A percentile compares a stretch with the other conserved stretches of the same genome.
These are phyloP conservation scores for Pouteria campechiana DNA, from an alignment of 179 eudicot species.

Conservation along the genomic window DNA sequence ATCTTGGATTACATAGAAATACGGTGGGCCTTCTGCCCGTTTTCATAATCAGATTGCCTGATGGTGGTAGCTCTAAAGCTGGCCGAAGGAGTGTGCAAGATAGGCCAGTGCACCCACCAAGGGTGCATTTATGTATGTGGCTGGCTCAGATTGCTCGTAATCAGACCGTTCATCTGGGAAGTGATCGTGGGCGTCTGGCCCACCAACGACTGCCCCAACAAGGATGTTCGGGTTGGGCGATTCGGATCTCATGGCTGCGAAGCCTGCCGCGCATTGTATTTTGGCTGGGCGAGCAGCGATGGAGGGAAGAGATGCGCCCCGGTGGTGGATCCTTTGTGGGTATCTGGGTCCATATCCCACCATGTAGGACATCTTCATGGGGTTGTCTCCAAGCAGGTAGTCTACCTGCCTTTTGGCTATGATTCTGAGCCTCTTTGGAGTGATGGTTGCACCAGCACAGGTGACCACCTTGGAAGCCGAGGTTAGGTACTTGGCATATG, in stretches of 20 bases:
- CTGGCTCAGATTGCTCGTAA: slow-evolving; percentile 88
- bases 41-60: too few species aligned
- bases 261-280: slow-evolving; percentile 78
- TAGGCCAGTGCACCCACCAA: slow-evolving; percentile 87
- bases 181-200: slow-evolving; percentile 64
- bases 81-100: slow-evolving; percentile 94
- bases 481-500: slow-evolving; percentile 79
- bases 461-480: slow-evolving; percentile 36
- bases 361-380: slow-evolving; percentile 88
- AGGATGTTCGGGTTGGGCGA: slow-evolving; percentile 75
- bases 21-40: too few species aligned
- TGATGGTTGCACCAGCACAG: slow-evolving; percentile 51
- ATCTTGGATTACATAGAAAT: too few species aligned
- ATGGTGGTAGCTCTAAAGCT: slow-evolving; percentile 24
- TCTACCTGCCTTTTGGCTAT: slow-evolving; percentile 93
- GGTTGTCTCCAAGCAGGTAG: slow-evolving; percentile 80
- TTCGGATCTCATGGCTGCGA: slow-evolving; percentile 45
- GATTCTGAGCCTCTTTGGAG: slow-evolving; percentile 47
- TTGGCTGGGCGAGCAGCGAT: slow-evolving; percentile 60
- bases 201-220: slow-evolving; percentile 83
- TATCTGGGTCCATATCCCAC: slow-evolving; percentile 83
- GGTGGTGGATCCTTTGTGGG: slow-evolving; percentile 85
- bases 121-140: slow-evolving; percentile 88
- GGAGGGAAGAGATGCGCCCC: slow-evolving; percentile 89
- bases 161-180: slow-evolving; percentile 78